Evolutionary conservation across 2,329 filamentous ascomycete species (phyloP), one percentile per base, ranked within the genome.

Genomic region (Trichoderma afroharzianum): DNA sequence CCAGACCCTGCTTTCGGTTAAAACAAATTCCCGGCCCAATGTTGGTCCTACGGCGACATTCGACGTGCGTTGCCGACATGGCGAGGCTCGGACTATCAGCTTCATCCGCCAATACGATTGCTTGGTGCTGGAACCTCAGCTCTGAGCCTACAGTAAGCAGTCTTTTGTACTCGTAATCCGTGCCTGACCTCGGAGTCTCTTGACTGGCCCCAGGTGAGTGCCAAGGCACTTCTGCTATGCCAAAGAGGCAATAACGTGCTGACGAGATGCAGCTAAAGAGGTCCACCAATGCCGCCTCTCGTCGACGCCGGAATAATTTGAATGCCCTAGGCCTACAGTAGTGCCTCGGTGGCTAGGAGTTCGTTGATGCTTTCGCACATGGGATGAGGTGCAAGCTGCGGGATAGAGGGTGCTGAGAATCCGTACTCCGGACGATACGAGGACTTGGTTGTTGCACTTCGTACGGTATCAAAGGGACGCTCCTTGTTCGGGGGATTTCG

Each of bases 11-110:
- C 26, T 43, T 33, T 69, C 67, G 67, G 67, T 50, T 69, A 69
- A 69, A 69, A 62, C 59, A 69, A 62, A 33, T 28, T 69, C 67
- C 67, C 67, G 67, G 21, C 39, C 67, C 67, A 69, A 69, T 69
- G 39, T 28, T 69, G 57, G 39, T 6, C 21, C 36, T n/a, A 15
- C 36, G 33, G 67, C 67, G 67, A 69, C 67, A 69, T 69, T 62
- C 67, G 21, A 36, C 30, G 26, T 62, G 66, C 55, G 47, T 53
- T 61, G 39, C 57, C 57, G 39, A 62, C 66, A 69, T 53, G 39
- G 57, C 30, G n/a, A 32, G 21, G n/a, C 36, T 61, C 26, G 21
- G 59, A 21, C 36, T 61, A 33, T 69, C 57, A 61, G 57, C 67
- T 61, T 62, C 33, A 39, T 50, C 57, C 58, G 67, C 67, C 57